Evolutionary conservation across 1,139 yeast genomes (phyloP), one percentile per base, ranked within the genome.

Genomic region (Geotrichum cucujoidarum): DNA sequence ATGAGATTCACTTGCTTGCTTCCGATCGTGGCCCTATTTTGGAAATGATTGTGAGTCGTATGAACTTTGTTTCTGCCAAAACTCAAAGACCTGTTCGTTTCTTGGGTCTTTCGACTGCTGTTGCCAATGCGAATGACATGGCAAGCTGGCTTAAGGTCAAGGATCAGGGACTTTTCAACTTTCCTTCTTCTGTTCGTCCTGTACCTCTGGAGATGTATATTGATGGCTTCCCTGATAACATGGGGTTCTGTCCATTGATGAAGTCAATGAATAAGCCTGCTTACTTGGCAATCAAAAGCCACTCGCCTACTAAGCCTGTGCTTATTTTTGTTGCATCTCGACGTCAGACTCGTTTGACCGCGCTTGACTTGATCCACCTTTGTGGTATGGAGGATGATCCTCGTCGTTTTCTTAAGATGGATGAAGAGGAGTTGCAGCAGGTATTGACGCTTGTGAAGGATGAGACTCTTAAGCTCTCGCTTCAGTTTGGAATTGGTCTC

Each of bases 41-140:
- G 61, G 99, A 94, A 63, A 92, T 92, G 92, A 92, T 94, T 75
- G 99, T 94, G 14, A 87, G 96, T 70, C 86, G 99, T 69, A 87
- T 94, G 96, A 90, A 92, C 62, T 88, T 85, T 62, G 83, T 90
- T 52, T 80, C 94, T 0, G 76, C 87, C 0, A 83, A 78, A 57
- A 88, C 95, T 0, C 77, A 79, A 50, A 76, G 76, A 48, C 90
- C 90, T 1, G 81, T 90, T 18, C 70, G 99, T 53, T 69, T 94
- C 38, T 67, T 94, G 42, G 99, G 99, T 25, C 80, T 94, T 84
- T 89, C 97, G 1, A 92, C 98, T 2, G 97, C 98, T 2, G 97
- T 94, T 20, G 88, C 97, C 0, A 94, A 94, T 69, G 97, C 98
- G 0, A 81, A 86, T 63, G 99, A 94, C 66, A 83, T 94, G 95